Conservation (phyloP, 2,329 filamentous ascomycete species). For the Ophiognomonia clavigignenti-juglandacearum region DNA sequence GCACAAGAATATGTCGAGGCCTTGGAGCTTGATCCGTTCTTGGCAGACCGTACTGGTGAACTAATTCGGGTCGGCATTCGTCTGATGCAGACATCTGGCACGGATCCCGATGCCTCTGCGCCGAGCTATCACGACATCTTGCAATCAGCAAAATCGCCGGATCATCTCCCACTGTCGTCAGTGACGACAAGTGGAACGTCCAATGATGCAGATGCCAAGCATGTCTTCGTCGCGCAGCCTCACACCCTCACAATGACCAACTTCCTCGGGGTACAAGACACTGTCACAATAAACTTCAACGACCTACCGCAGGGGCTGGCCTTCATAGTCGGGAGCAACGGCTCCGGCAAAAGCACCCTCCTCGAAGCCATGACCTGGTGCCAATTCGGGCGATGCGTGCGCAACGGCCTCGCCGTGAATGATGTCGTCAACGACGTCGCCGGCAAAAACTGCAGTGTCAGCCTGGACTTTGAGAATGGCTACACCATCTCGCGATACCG, state of each 20-base stretch:
- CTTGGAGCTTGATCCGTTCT: slow-evolving; percentile 5
- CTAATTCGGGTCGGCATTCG: slow-evolving; percentile 7
- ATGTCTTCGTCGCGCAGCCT: slow-evolving; percentile 24
- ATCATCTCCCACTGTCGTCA: not conserved
- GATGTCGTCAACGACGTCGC: slow-evolving; percentile 28
- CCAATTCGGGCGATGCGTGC: slow-evolving; percentile 28
- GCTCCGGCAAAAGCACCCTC: slow-evolving; percentile 28
- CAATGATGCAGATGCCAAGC: not conserved
- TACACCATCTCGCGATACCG: slow-evolving; percentile 26
- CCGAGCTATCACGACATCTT: not conserved
- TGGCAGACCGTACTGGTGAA: slow-evolving; percentile 4
- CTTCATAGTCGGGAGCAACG: slow-evolving; percentile 26
- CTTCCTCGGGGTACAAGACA: slow-evolving; percentile 27
- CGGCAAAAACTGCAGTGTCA: slow-evolving; percentile 24
- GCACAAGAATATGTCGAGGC: slow-evolving; percentile 2
- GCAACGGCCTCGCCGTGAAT: slow-evolving; percentile 22
- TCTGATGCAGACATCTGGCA: slow-evolving; percentile 7
- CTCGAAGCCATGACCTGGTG: slow-evolving; percentile 30
- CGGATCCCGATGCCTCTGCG: not conserved
- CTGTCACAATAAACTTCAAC: slow-evolving; percentile 23
- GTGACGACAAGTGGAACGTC: not conserved
- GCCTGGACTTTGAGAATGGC: slow-evolving; percentile 26
- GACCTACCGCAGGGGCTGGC: slow-evolving; percentile 23
- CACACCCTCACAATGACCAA: slow-evolving; percentile 26
- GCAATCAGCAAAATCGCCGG: not conserved